These are phyloP conservation scores for Neolentinus lepideus DNA, from an alignment of 1,284 basidiomycete genomes.

Conservation along the genomic window DNA sequence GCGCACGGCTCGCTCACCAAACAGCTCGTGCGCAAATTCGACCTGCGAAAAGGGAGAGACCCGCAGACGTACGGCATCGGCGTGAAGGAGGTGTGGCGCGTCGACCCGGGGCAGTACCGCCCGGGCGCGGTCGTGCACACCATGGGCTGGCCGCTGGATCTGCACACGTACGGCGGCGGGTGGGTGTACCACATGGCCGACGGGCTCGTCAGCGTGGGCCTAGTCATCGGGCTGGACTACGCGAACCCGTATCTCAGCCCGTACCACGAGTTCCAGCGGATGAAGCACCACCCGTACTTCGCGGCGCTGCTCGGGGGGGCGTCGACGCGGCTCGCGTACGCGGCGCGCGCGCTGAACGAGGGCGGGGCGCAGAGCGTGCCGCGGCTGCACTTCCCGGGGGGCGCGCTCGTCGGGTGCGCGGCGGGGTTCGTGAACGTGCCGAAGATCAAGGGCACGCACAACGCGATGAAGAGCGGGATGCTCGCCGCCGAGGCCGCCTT, in stretches of 20 bases:
- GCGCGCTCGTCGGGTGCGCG: conserved; percentile 91
- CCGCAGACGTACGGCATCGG: conserved; percentile 97
- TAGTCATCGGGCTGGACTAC: conserved; percentile 95
- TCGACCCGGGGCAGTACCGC: conserved; percentile 70
- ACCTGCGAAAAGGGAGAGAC: conserved; percentile 73
- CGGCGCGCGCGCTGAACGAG: conserved; percentile 88
- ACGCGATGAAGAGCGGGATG: conserved; percentile 99
- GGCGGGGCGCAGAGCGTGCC: conserved; percentile 94
- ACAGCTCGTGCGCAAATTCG: conserved; percentile 72
- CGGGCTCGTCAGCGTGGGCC: conserved; percentile 84
- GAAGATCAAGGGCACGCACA: conserved; percentile 99
- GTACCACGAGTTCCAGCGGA: conserved; percentile 90
- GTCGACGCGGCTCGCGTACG: conserved; percentile 80
- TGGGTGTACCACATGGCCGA: conserved; percentile 97
- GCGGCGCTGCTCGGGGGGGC: conserved; percentile 73
- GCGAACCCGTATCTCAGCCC: conserved; percentile 91
- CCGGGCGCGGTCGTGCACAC: conserved; percentile 91
- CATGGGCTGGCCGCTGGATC: conserved; percentile 89
- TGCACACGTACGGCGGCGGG: conserved; percentile 87
- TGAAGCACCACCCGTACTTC: conserved; percentile 98
- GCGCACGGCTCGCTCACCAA: conserved; percentile 92
- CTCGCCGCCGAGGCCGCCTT: conserved; percentile 89
- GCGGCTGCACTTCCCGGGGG: conserved; percentile 90
- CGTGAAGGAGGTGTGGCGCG: conserved; percentile 96
- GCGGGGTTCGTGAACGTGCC: conserved; percentile 96